Evolutionary conservation across 371 early-diverging fungal genomes (phyloP).

Genomic region (Mortierella sp.): DNA sequence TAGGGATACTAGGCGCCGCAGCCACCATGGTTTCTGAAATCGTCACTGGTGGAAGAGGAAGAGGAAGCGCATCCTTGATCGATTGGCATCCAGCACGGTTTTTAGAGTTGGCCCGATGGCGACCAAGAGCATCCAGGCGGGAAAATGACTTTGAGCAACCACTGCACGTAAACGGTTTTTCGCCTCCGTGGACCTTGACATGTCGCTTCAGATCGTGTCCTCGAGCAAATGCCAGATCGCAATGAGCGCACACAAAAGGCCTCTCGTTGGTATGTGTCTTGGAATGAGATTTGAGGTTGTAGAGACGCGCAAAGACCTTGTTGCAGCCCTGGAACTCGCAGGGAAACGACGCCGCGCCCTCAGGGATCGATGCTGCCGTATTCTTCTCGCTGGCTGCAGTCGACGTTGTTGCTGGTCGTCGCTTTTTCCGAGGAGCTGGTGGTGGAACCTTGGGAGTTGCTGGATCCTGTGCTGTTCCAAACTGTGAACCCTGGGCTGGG

Average conservation of each 20-base stretch:
- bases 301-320: constrained; percentile 79
- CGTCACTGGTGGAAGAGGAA: not conserved
- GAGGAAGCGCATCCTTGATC: not conserved
- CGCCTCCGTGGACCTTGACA: constrained; percentile 83
- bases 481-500: constrained; percentile 37
- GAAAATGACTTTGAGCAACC: constrained; percentile 83
- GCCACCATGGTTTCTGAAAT: constrained; percentile 7
- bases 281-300: constrained; percentile 84
- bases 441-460: constrained; percentile 9
- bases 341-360: constrained; percentile 53
- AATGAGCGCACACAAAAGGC: constrained; percentile 82
- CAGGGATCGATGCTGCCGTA: constrained; percentile 33
- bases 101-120: constrained; percentile 40
- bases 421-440: constrained; percentile 18
- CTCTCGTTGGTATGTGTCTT: constrained; percentile 83
- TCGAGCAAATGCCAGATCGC: constrained; percentile 84
- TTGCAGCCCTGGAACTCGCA: constrained; percentile 80
- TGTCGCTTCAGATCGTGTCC: constrained; percentile 91
- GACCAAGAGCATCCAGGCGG: constrained; percentile 59
- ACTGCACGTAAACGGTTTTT: constrained; percentile 84
- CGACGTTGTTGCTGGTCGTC: constrained; percentile 3
- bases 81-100: constrained; percentile 25
- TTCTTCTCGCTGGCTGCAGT: constrained; percentile 12
- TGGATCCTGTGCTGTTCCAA: constrained; percentile 29
- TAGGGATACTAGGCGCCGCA: not conserved